Base-by-base conservation (phyloP, 176 grass and related monocot genomes). In the Lolium rigidum region DNA sequence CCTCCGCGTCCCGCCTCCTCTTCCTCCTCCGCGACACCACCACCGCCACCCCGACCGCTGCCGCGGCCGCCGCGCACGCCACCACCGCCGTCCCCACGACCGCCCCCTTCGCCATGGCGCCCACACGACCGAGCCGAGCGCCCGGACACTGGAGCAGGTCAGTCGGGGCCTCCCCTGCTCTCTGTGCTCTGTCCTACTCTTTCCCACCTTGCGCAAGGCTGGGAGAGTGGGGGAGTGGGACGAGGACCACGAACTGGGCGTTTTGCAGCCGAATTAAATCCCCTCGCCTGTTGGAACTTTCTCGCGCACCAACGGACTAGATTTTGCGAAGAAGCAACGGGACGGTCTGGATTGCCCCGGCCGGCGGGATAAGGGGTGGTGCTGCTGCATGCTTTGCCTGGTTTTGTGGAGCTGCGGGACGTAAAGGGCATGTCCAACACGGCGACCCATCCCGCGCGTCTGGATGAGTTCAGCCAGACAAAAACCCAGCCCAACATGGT, bases 31-130 rank as follows among this genome's bases (percentile, higher is more conserved):
- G 63, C 49, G 90, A 84, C 75, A 98, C 20, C 58, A 88, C 85
- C 56, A 82, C 77, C 76, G 82, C 93, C 79, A 72, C 93, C 47
- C 88, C 90, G 16, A 87, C 95, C 79, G 92, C 90, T 15, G 81
- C 94, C n/a, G 78, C 94, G 2, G 87, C 94, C 0, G 89, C 95
- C 0, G 91, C 87, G 83, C 91, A 91, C 80, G 74, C 93, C 74
- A 88, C 93, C 87, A 77, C 87, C 52, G 89, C 87, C 84, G 93
- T 69, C 70, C 86, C 88, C 59, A 76, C 87, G 9, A 83, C 83
- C 75, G 85, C 85, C n/a, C 25, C 81, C 81, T 93, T 98, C 80
- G 77, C 91, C 95, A 95, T 98, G 46, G 5, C 70, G 47, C 20
- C 14, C 17, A 43, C 11, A 21, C 24, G 43, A 86, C 26, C 60